A percentile compares a stretch with the other conserved stretches of the same genome.
These are phyloP conservation scores for Phlegmacium glaucopus DNA, from an alignment of 768 basidiomycete genomes.

Conservation along the genomic window DNA sequence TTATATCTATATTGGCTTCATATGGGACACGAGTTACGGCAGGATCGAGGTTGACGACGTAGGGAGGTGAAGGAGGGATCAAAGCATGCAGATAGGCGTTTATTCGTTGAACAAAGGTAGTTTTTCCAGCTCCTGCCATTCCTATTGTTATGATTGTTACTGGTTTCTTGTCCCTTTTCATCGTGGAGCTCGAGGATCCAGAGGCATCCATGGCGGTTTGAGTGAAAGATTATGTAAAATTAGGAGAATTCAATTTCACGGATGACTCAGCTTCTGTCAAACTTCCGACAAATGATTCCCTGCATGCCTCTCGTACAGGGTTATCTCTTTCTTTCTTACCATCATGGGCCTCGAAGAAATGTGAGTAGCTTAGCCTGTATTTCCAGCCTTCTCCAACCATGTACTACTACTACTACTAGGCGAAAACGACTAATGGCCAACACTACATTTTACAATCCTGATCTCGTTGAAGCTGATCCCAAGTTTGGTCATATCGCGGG, in stretches of 20 bases:
- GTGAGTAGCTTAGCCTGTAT: conserved; percentile 10
- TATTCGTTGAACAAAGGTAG: conserved; percentile 93
- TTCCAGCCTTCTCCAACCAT: background rate
- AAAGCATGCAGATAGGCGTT: conserved; percentile 85
- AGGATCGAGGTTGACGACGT: conserved; percentile 97
- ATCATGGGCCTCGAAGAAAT: conserved; percentile 17
- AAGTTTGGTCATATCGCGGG: conserved; percentile 21
- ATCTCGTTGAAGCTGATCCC: conserved; percentile 10
- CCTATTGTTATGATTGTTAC: conserved; percentile 88
- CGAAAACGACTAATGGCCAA: conserved; percentile 20
- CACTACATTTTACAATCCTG: conserved; percentile 15
- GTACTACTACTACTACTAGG: conserved; percentile 9
- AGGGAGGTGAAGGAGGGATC: conserved; percentile 69
- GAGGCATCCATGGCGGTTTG: background rate
- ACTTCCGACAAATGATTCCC: no score
- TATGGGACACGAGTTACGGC: conserved; percentile 91
- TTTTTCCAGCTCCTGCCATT: conserved; percentile 97
- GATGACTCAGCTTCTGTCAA: background rate
- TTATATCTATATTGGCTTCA: conserved; percentile 95
- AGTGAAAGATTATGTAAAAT: no score
- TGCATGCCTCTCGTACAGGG: no score
- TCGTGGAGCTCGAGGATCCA: conserved; percentile 7
- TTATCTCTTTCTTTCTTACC: conserved; percentile 3
- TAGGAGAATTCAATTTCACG: no score
- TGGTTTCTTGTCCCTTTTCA: conserved; percentile 50